Base-by-base conservation (phyloP, 176 grass and related monocot genomes). In the Tillandsia fasciculata region DNA sequence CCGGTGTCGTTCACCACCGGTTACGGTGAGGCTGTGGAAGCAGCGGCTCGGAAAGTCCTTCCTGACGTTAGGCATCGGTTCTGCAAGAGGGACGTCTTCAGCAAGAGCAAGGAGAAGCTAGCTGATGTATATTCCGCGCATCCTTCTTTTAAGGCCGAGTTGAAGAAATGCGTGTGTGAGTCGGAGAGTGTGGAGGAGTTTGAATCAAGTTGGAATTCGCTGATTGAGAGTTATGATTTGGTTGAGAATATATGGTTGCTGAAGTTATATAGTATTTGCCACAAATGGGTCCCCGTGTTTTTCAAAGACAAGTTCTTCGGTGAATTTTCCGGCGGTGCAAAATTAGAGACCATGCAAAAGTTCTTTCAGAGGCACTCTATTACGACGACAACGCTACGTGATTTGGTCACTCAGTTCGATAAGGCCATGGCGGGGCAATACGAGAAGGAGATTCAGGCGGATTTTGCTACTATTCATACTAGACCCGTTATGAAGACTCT, bases 341-440 rank as follows among this genome's bases (percentile, higher is more conserved):
- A 91, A 48, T n/a, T 64, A 68, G 83, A 91, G 69, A 76, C 73
- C 0, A 81, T 91, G 83, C 68, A 86, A 28, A 86, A 81, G 53
- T 83, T 91, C 54, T 86, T 91, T 61, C 80, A 59, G 66, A 83
- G 77, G 73, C 82, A 86, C 70, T 91, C 77, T 17, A 86, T 90
- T 13, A 83, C 83, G 24, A 83, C 71, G 1, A 85, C 80, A 64
- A 78, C 66, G 10, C 71, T 86, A 52, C 69, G 77, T 24, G 87
- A 91, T 72, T 66, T 83, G 68, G 80, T 86, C 10, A 58, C 69
- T 67, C 87, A 91, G 65, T 91, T 91, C 75, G 83, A 91, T 71
- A 84, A 83, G 54, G 82, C 75, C 22, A 89, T 76, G 47, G 61
- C 48, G 18, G 65, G 61, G 26, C 77, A 84, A 67, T 66, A 81